A percentile compares a stretch with the other conserved stretches of the same genome.
Conservation (phyloP, 257 asterid species). For the Euphrasia confusa region DNA sequence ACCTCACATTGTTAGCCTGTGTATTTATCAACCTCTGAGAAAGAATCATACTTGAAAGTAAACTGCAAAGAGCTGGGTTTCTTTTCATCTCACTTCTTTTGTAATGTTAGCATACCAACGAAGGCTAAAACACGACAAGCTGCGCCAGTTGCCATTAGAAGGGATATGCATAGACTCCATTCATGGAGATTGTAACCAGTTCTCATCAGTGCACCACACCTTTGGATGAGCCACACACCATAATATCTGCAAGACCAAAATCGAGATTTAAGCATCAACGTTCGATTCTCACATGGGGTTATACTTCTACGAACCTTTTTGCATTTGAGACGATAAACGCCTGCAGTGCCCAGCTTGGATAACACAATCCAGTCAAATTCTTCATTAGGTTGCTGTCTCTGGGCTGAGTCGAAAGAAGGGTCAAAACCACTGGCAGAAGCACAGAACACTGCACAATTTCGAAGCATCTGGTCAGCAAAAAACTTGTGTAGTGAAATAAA, state of each 20-base stretch:
- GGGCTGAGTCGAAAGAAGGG: slow-evolving; percentile 82
- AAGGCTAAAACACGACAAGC: slow-evolving; percentile 48
- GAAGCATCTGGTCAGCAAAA: slow-evolving; percentile 12
- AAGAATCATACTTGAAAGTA: not conserved
- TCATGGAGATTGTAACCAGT: slow-evolving; percentile 41
- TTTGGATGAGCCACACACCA: slow-evolving; percentile 61
- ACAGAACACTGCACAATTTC: slow-evolving; percentile 69
- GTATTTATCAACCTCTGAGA: too few species aligned
- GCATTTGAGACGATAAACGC: slow-evolving; percentile 86
- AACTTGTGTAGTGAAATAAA: not conserved
- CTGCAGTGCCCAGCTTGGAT: slow-evolving; percentile 91
- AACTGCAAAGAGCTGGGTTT: not conserved
- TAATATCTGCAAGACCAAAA: slow-evolving; percentile 36
- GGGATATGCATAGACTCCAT: slow-evolving; percentile 42
- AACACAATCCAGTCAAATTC: slow-evolving; percentile 47
- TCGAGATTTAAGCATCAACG: not conserved
- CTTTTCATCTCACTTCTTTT: slow-evolving; percentile 32
- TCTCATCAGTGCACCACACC: slow-evolving; percentile 48
- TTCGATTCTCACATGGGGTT: too few species aligned
- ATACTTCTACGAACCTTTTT: slow-evolving; percentile 37
- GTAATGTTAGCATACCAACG: slow-evolving; percentile 43
- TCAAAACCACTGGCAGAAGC: slow-evolving; percentile 83
- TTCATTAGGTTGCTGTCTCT: slow-evolving; percentile 39
- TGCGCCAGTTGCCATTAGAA: slow-evolving; percentile 42
- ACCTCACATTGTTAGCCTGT: not conserved